phyloP scores from a whole-genome alignment of 495 filamentous ascomycete species.

The Tuber magnatum region DNA sequence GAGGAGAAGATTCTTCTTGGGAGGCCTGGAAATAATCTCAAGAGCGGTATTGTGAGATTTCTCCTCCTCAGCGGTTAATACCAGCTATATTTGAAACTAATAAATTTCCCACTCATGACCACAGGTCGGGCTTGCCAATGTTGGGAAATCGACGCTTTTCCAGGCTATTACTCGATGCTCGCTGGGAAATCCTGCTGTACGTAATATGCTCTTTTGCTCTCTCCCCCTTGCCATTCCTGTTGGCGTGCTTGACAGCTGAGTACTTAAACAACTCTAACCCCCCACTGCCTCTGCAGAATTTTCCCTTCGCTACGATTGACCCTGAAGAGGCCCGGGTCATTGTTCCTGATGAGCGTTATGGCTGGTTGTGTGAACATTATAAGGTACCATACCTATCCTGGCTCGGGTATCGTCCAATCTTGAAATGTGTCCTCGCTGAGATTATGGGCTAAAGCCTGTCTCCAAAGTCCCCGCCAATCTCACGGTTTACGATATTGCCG shows the following conservation, averaged over 20 bases:
- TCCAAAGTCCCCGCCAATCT: constrained; percentile 92
- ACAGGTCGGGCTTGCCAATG: constrained; percentile 96
- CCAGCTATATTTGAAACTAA: background rate
- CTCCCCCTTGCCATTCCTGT: constrained; percentile 1
- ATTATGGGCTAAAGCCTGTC: constrained; percentile 59
- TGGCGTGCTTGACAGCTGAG: background rate
- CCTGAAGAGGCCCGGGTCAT: constrained; percentile 97
- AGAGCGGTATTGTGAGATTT: constrained; percentile 94
- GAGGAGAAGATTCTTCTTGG: constrained; percentile 80
- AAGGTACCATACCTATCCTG: constrained; percentile 40
- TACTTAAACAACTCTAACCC: constrained; percentile 15
- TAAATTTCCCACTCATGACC: background rate
- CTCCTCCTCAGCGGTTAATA: constrained; percentile 25
- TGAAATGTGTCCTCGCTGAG: constrained; percentile 24
- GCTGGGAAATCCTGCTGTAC: constrained; percentile 91
- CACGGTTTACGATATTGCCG: constrained; percentile 98
- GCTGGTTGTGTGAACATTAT: constrained; percentile 93
- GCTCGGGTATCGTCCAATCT: background rate
- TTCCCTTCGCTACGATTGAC: constrained; percentile 97
- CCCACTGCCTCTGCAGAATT: constrained; percentile 57
- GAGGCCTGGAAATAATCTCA: constrained; percentile 94
- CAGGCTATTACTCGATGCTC: constrained; percentile 98
- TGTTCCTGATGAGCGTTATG: constrained; percentile 90
- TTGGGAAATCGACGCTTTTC: constrained; percentile 99
- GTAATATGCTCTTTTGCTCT: constrained; percentile 34